Conservation (phyloP, 2,329 filamentous ascomycete genomes). For the Dactylellina haptotyla region DNA sequence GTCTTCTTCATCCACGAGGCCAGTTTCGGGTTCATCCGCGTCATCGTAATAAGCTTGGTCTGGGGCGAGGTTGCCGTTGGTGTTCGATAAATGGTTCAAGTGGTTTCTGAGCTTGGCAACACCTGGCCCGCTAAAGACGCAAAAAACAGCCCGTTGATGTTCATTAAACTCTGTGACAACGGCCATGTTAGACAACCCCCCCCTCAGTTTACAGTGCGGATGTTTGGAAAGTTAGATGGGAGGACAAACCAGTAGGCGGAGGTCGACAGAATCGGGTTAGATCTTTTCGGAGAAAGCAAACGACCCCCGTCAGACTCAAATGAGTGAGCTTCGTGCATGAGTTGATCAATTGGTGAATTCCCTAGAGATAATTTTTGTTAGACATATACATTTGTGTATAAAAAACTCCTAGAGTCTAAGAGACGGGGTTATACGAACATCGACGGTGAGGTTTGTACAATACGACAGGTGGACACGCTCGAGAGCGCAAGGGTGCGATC, state of each 20-base stretch:
- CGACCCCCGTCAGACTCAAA: constrained; percentile 90
- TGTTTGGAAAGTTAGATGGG: background rate
- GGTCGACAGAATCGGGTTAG: constrained; percentile 85
- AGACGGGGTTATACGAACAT: constrained; percentile 25
- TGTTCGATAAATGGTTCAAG: constrained; percentile 68
- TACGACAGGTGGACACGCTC: constrained; percentile 97
- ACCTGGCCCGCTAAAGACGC: constrained; percentile 91
- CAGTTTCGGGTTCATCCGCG: constrained; percentile 54
- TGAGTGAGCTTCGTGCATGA: constrained; percentile 92
- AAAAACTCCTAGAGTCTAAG: background rate
- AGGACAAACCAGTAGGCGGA: constrained; percentile 69
- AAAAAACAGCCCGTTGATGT: constrained; percentile 94
- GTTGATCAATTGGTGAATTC: constrained; percentile 88
- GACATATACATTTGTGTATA: no score
- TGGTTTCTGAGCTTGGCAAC: constrained; percentile 81
- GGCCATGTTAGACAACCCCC: background rate
- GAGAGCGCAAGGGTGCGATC: constrained; percentile 68
- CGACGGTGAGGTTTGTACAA: constrained; percentile 66
- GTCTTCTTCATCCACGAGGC: constrained; percentile 55
- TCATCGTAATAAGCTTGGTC: constrained; percentile 56
- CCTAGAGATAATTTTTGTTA: constrained; percentile 68
- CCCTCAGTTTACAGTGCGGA: no score
- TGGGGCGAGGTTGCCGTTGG: constrained; percentile 42
- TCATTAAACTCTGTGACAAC: constrained; percentile 82
- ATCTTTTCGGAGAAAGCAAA: constrained; percentile 82